Evolutionary conservation across 2,329 filamentous ascomycete genomes (phyloP), one percentile per base, ranked within the genome.

Genomic region (Cladophialophora bantiana): DNA sequence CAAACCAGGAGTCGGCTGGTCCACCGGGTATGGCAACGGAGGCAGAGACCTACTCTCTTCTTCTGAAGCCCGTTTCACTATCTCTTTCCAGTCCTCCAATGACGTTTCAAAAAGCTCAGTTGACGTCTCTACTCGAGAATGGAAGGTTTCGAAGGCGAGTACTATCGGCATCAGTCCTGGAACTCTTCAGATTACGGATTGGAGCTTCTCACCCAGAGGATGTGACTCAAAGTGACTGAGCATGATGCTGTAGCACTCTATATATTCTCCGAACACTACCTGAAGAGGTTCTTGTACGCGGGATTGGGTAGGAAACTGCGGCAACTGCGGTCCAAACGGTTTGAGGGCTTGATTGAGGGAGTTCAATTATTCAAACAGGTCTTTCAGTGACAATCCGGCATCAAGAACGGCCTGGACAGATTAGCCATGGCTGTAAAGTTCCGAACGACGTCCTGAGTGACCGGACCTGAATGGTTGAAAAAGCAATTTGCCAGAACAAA

Each of bases 171-270:
- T 55, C 53, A 55, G 32, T 36, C 10, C 7, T 7, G 52, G 15
- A 20, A 15, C 13, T 35, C n/a, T 20, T 36, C 7, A 55, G 32
- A 55, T 55, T 7, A n/a, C 2, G 15, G 13, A 18, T n/a, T n/a
- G 9, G 10, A 54, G 1, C 9, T 9, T 5, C 53, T 55, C 15
- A 55, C 53, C 53, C 6, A 31, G 31, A 12, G 53, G 53, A 20
- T 55, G 53, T 20, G 53, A 35, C 6, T 31, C 53, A 12, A 55
- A 55, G 13, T 55, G 53, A 20, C 53, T 55, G 9, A 55, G 53
- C 53, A 55, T 55, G 53, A 55, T 36, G 53, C 53, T 55, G 53
- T 55, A 55, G 53, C 53, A 55, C 53, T 55, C 53, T n/a, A 55
- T 55, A 36, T 55, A 55, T 36, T 55, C 31, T 36, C 53, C n/a